Evolutionary conservation across 148 eudicot genomes (phyloP).

Genomic region (Vaccinium vitisidaea): DNA sequence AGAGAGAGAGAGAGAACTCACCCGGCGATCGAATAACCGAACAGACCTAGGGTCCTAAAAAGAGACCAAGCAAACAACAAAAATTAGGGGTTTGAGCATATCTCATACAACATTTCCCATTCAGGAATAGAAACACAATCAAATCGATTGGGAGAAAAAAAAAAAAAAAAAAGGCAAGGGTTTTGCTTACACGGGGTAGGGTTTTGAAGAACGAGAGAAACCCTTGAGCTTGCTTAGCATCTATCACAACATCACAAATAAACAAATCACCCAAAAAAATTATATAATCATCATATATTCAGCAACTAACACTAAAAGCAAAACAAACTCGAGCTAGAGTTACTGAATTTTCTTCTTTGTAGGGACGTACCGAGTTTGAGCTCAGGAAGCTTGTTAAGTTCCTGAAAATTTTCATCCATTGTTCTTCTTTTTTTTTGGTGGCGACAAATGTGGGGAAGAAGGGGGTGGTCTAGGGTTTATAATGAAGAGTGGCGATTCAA

Average conservation of each 20-base stretch:
- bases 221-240: constrained; percentile 96
- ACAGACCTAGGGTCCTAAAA: constrained; percentile 75
- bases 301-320: neutral
- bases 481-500: neutral
- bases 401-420: constrained; percentile 61
- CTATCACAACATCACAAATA: constrained; percentile 26
- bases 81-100: neutral
- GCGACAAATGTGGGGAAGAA: neutral
- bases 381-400: constrained; percentile 80
- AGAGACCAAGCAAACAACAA: constrained; percentile 13
- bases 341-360: neutral
- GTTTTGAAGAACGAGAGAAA: constrained; percentile 88
- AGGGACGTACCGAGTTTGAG: constrained; percentile 73
- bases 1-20: constrained; percentile 28
- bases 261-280: neutral
- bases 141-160: neutral
- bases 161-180: neutral
- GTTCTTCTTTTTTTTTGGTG: neutral
- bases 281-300: neutral
- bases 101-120: neutral
- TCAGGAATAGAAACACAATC: neutral
- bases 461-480: constrained; percentile 19
- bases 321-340: neutral
- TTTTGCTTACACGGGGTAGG: constrained; percentile 55
- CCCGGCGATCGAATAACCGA: constrained; percentile 94